These are phyloP conservation scores for Aurifilum marmelostoma DNA, from an alignment of 2,329 filamentous ascomycete species.

Conservation along the genomic window DNA sequence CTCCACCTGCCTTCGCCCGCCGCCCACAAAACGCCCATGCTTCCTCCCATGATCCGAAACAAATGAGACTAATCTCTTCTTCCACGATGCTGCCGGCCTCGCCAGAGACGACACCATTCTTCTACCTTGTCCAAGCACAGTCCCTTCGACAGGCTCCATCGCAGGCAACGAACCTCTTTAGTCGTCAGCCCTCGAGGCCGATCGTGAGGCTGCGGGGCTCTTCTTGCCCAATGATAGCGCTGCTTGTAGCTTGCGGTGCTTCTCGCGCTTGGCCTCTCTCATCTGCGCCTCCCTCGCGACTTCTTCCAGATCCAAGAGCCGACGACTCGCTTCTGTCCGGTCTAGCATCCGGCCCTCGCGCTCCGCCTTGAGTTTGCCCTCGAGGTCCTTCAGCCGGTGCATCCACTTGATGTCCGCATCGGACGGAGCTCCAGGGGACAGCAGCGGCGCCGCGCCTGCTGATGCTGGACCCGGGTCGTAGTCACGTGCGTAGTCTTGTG, in stretches of 20 bases:
- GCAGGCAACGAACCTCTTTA: conserved; percentile 17
- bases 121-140: background rate
- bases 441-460: conserved; percentile 32
- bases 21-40: conserved; percentile 14
- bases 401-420: conserved; percentile 75
- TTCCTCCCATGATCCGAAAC: conserved; percentile 11
- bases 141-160: background rate
- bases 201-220: background rate
- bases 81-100: conserved; percentile 2
- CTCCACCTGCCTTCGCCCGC: conserved; percentile 8
- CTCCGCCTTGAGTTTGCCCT: conserved; percentile 86
- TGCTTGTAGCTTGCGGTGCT: conserved; percentile 25
- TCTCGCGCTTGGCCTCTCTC: conserved; percentile 34
- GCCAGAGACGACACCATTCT: background rate
- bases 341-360: conserved; percentile 84
- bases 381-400: conserved; percentile 81
- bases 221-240: conserved; percentile 15
- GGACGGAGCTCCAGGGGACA: conserved; percentile 39
- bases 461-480: conserved; percentile 28
- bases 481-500: conserved; percentile 24
- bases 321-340: conserved; percentile 77
- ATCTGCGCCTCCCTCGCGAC: conserved; percentile 48
- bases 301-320: conserved; percentile 75
- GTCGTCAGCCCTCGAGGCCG: conserved; percentile 4
- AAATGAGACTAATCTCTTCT: conserved; percentile 11